Base-by-base conservation (phyloP, 306 rosid genomes). In the Vigna reflexopilosa region DNA sequence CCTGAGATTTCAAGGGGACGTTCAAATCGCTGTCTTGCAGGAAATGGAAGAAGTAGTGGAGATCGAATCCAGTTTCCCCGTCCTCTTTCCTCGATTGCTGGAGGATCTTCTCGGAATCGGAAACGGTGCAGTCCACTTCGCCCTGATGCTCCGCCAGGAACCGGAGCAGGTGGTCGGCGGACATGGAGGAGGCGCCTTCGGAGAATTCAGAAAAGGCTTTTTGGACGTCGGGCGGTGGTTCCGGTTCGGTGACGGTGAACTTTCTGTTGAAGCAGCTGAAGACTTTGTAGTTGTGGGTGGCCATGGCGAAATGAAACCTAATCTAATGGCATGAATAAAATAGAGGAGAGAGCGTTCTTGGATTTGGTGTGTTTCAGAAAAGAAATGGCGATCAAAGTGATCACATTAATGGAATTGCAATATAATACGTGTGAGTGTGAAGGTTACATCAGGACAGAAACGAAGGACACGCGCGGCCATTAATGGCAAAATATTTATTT, bases 41-140 rank as follows among this genome's bases (percentile, higher is more conserved):
- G 50, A 86, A 87, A n/a, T 61, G 78, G 68, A 92, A 87, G 85
- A 93, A 90, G 4, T 85, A 85, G 3, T 86, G 87, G 50, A 93
- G 62, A 66, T 12, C 67, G 63, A 90, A 64, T 3, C 73, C 83
- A 68, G 15, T 24, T 24, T 68, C 73, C 7, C 1, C 22, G 24
- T 68, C 57, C 20, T 42, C 6, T 45, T 67, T 45, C 36, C 14
- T 76, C 51, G 56, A 65, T 48, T 77, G 74, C 52, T 28, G 48
- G 61, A 90, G 24, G 76, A 86, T 76, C 13, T 22, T 62, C 14
- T 81, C 58, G 24, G 83, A 80, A 36, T 86, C 87, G 13, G 82
- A 36, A 0, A 49, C 6, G 30, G 86, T 80, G 55, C 68, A 47
- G 55, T 75, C 89, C 47, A 20, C 19, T 66, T 93, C 88, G 7